Conservation (phyloP, 83 land plant species). For the Larix sibirica region DNA sequence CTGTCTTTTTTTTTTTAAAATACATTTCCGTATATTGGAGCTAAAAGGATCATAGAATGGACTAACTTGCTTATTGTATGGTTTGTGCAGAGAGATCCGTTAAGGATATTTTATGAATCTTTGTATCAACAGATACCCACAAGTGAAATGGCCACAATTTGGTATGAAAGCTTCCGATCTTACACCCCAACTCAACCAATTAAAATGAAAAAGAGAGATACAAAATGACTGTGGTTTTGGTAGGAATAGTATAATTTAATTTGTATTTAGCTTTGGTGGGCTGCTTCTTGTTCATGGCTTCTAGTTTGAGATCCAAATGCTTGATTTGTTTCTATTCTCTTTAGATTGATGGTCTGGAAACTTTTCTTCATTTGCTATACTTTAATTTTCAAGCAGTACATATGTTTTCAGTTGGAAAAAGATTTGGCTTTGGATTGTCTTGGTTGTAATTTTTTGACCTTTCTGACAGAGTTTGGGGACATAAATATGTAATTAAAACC, state of each 20-base stretch:
- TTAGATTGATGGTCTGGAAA: not conserved
- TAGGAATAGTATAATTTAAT: not conserved
- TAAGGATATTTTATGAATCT: constrained; percentile 73
- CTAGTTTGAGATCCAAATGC: not conserved
- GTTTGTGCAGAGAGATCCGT: constrained; percentile 63
- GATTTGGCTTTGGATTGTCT: not conserved
- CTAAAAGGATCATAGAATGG: not conserved
- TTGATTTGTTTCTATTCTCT: not conserved
- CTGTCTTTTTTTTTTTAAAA: not conserved
- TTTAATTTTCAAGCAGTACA: not conserved
- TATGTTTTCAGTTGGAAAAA: not conserved
- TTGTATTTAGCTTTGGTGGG: not conserved
- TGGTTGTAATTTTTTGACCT: no score
- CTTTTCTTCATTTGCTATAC: not conserved
- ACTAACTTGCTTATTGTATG: not conserved
- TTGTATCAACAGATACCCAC: constrained; percentile 68
- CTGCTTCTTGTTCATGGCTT: not conserved
- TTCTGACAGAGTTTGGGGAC: no score
- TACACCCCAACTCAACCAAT: not conserved
- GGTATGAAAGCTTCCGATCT: constrained; percentile 33
- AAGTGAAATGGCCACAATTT: constrained; percentile 84
- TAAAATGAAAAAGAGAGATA: no score
- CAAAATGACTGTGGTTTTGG: not conserved
- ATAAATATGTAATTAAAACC: no score
- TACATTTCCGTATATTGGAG: not conserved